Evolutionary conservation across 1,139 yeast species (phyloP).

Genomic region (Scheffersomyces illinoinensis): DNA sequence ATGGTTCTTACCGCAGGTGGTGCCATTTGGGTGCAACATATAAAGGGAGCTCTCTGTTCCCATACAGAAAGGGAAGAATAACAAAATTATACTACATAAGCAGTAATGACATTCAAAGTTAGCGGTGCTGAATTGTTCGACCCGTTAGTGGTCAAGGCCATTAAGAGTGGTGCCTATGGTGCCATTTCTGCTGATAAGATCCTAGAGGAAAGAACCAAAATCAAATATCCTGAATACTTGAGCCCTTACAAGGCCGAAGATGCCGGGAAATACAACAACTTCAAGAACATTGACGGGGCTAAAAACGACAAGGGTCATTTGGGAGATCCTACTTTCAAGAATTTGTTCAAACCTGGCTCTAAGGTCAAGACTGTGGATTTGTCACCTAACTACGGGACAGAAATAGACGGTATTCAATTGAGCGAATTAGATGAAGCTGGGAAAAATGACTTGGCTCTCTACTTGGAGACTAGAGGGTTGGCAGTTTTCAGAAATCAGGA

Average conservation of each 20-base stretch:
- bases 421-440: slow-evolving; percentile 31
- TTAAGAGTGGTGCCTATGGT: slow-evolving; percentile 2
- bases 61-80: not conserved
- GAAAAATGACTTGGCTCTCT: slow-evolving; percentile 34
- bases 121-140: slow-evolving; percentile 11
- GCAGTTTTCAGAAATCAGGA: slow-evolving; percentile 34
- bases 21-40: not conserved
- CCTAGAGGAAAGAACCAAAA: slow-evolving; percentile 12
- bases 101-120: not conserved
- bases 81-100: not conserved
- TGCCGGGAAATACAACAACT: slow-evolving; percentile 20
- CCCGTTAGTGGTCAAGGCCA: slow-evolving; percentile 8
- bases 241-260: slow-evolving; percentile 17
- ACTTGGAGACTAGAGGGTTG: slow-evolving; percentile 32
- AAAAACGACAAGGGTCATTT: slow-evolving; percentile 27
- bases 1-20: not conserved
- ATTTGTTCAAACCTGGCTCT: slow-evolving; percentile 23
- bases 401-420: slow-evolving; percentile 31
- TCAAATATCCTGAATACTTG: slow-evolving; percentile 26
- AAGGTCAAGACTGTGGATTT: slow-evolving; percentile 18
- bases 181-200: slow-evolving; percentile 4
- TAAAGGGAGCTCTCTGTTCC: not conserved
- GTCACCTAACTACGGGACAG: slow-evolving; percentile 36
- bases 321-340: slow-evolving; percentile 29
- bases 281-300: slow-evolving; percentile 20